phyloP scores from a whole-genome alignment of 2,329 filamentous ascomycete species.

The Colletotrichum cordylinicola region DNA sequence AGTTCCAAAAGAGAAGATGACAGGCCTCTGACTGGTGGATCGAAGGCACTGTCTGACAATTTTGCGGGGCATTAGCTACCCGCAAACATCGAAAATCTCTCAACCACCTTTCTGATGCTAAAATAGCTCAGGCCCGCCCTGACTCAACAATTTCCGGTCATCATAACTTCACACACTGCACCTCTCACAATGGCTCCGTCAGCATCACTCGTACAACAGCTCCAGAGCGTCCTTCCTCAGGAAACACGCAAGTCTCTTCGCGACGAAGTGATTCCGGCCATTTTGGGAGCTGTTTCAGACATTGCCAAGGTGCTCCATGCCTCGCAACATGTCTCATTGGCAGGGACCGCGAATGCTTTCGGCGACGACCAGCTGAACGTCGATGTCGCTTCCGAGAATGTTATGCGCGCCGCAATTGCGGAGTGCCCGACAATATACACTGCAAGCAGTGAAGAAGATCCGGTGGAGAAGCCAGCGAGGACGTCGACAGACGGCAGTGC shows the following conservation, averaged over 20 bases:
- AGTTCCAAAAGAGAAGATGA: background rate
- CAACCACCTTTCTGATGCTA: conserved; percentile 2
- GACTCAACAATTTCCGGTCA: conserved; percentile 3
- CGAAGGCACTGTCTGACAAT: background rate
- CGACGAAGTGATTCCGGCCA: conserved; percentile 51
- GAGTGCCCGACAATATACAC: conserved; percentile 50
- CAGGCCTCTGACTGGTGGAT: background rate
- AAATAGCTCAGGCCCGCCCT: conserved; percentile 12
- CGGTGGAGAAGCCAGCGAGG: conserved; percentile 45
- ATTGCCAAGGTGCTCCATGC: conserved; percentile 50
- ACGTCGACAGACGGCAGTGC: background rate
- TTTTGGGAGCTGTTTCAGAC: conserved; percentile 49
- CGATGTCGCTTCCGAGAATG: conserved; percentile 56
- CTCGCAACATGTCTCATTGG: conserved; percentile 50
- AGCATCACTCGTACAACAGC: conserved; percentile 11
- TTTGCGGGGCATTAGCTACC: background rate
- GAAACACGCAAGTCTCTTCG: conserved; percentile 38
- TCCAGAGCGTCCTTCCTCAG: conserved; percentile 28
- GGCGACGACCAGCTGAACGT: conserved; percentile 67
- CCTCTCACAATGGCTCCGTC: background rate
- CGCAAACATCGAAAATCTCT: conserved; percentile 12
- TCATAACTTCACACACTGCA: background rate
- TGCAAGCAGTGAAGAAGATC: conserved; percentile 67
- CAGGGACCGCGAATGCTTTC: conserved; percentile 59
- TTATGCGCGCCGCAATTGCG: conserved; percentile 50